Evolutionary conservation across 805 yeast genomes (phyloP), one percentile per base, ranked within the genome.

Genomic region (Pichia kluyveri): DNA sequence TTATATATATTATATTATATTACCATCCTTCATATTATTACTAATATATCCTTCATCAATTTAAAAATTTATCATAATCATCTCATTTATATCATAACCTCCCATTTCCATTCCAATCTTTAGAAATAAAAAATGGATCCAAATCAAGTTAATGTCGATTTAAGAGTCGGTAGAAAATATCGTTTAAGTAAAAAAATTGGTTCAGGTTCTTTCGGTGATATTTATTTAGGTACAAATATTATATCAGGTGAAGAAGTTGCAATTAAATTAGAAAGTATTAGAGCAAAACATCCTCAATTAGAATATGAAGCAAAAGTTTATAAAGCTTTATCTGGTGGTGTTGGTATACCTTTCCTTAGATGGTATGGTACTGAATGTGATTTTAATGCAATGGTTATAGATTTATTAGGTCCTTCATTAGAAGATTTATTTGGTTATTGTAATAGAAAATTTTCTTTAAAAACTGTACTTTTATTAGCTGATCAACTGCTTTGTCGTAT

Each of bases 181-280:
- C 79, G 96, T 48, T 83, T 90, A 60, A 96, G 96, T 38, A 83
- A 96, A 52, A 90, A 90, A 68, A 91, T 91, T 60, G 99, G 99
- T 19, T 82, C 93, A 39, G 99, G 99, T 18, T 90, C 97, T 11
- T 91, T 91, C 66, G 99, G 99, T 51, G 99, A 93, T 64, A 93
- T 91, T 58, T 93, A 93, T 67, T 75, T 89, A 55, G 86, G 96
- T 12, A 87, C 96, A 27, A 93, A 91, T 69, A 80, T 93, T 66
- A 87, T 91, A 43, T 85, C 95, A 40, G 97, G 98, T 40, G 98
- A 93, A 67, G 96, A 91, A 66, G 97, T 93, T 46, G 99, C 98
- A 56, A 91, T 91, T 72, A 91, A 91, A 66, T 73, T 91, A 53
- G 99, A 91, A 64, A 83, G 86, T 54, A 80, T 86, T 46, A 75